A percentile compares a stretch with the other conserved stretches of the same genome.
Conservation (phyloP, 2,329 filamentous ascomycete species). For the Claviceps lovelessii region DNA sequence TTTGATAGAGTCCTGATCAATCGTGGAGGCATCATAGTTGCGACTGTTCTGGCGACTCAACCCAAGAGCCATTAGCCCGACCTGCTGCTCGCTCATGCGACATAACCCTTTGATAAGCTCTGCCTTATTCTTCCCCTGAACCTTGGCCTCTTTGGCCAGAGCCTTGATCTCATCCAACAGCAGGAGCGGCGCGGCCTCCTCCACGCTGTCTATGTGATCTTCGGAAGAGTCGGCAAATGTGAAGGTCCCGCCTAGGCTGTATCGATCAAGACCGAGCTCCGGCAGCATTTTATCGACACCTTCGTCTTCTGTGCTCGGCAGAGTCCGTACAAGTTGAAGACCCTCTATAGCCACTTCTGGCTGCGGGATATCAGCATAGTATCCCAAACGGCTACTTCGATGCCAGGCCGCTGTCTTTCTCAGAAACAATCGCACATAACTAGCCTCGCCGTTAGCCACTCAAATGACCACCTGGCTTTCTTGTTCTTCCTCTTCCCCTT, state of each 20-base stretch:
- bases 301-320: slow-evolving; percentile 31
- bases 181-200: slow-evolving; percentile 71
- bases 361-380: slow-evolving; percentile 71
- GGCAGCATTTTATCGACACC: slow-evolving; percentile 9
- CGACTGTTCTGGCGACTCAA: slow-evolving; percentile 50
- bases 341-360: slow-evolving; percentile 48
- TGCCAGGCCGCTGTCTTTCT: slow-evolving; percentile 90
- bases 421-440: slow-evolving; percentile 83
- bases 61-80: slow-evolving; percentile 55
- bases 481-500: neutral
- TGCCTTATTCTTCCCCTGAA: slow-evolving; percentile 75
- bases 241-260: slow-evolving; percentile 42
- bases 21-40: slow-evolving; percentile 34
- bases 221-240: slow-evolving; percentile 70
- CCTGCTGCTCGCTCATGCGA: slow-evolving; percentile 59
- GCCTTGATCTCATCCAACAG: slow-evolving; percentile 77
- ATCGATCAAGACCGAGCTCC: slow-evolving; percentile 26
- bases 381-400: slow-evolving; percentile 60
- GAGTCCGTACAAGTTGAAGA: slow-evolving; percentile 42
- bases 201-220: slow-evolving; percentile 57
- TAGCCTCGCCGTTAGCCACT: slow-evolving; percentile 19
- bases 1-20: slow-evolving; percentile 22
- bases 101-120: slow-evolving; percentile 63
- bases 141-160: slow-evolving; percentile 72
- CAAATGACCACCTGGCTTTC: neutral